Conservation (phyloP, 805 yeast species). For the Yamadazyma phyllophila region DNA sequence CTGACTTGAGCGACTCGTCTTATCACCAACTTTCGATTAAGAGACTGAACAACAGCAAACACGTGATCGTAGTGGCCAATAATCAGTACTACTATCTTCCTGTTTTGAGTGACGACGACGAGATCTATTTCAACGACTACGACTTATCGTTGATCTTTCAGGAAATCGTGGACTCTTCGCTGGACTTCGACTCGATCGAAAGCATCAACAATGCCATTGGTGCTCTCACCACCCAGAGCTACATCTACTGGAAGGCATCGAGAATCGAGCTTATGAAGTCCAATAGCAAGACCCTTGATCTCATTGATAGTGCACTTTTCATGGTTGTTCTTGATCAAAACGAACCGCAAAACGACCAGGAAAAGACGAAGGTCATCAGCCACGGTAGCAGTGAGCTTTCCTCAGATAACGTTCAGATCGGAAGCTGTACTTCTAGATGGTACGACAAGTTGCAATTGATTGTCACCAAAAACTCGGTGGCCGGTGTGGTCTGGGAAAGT, state of each 20-base stretch:
- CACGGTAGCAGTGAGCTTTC: slow-evolving; percentile 51
- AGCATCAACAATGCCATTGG: slow-evolving; percentile 49
- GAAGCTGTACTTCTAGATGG: slow-evolving; percentile 59
- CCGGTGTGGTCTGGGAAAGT: slow-evolving; percentile 60
- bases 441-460: slow-evolving; percentile 57
- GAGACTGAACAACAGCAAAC: slow-evolving; percentile 41
- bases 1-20: slow-evolving; percentile 27
- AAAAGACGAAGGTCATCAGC: slow-evolving; percentile 47
- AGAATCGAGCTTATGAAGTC: slow-evolving; percentile 40
- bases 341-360: slow-evolving; percentile 45
- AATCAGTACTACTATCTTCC: slow-evolving; percentile 51
- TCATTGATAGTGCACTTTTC: slow-evolving; percentile 51
- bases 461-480: slow-evolving; percentile 54
- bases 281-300: slow-evolving; percentile 33
- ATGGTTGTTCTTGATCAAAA: slow-evolving; percentile 51
- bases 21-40: slow-evolving; percentile 32
- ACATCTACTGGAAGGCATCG: slow-evolving; percentile 47
- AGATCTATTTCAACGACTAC: slow-evolving; percentile 53
- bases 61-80: slow-evolving; percentile 48
- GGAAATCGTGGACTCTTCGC: slow-evolving; percentile 40
- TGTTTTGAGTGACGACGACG: slow-evolving; percentile 42
- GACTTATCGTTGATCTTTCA: slow-evolving; percentile 47
- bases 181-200: slow-evolving; percentile 32
- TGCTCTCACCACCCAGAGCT: slow-evolving; percentile 53
- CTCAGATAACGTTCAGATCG: slow-evolving; percentile 45